These are phyloP conservation scores for Leccinum subtestaceum DNA, from an alignment of 768 basidiomycete species.

Conservation along the genomic window DNA sequence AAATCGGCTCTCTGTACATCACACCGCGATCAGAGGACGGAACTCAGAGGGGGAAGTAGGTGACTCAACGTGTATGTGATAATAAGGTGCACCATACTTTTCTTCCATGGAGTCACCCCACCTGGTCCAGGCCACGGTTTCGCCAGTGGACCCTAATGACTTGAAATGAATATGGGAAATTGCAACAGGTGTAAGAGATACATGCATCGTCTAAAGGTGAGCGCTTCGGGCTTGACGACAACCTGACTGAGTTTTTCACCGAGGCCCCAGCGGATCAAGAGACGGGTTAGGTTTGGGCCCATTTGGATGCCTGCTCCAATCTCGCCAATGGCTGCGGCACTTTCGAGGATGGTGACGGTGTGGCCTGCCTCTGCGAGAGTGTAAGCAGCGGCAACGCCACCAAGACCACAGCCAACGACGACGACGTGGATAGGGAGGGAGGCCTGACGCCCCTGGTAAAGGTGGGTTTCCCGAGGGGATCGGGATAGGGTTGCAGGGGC, in stretches of 20 bases:
- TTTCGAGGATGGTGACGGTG: constrained; percentile 47
- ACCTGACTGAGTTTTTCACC: constrained; percentile 37
- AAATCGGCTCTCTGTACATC: constrained; percentile 43
- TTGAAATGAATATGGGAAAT: neutral
- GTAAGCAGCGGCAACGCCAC: constrained; percentile 46
- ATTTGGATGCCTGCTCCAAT: constrained; percentile 55
- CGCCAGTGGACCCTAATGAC: constrained; percentile 29
- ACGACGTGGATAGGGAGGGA: constrained; percentile 34
- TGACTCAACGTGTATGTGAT: constrained; percentile 33
- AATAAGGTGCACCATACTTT: constrained; percentile 34
- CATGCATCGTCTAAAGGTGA: constrained; percentile 49
- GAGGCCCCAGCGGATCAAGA: constrained; percentile 52
- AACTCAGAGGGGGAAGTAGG: neutral
- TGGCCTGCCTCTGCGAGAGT: constrained; percentile 47
- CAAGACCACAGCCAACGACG: constrained; percentile 52
- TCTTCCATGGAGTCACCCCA: constrained; percentile 35
- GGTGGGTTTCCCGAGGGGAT: neutral
- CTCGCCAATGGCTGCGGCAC: constrained; percentile 38
- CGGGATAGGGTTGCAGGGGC: neutral
- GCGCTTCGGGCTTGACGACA: constrained; percentile 37
- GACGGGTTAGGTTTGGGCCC: constrained; percentile 40
- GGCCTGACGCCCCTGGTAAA: constrained; percentile 27
- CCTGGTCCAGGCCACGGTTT: constrained; percentile 35
- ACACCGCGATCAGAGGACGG: neutral
- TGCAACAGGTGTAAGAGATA: constrained; percentile 17